Base-by-base conservation (phyloP, 805 yeast genomes). In the Ogataea trehalophila region DNA sequence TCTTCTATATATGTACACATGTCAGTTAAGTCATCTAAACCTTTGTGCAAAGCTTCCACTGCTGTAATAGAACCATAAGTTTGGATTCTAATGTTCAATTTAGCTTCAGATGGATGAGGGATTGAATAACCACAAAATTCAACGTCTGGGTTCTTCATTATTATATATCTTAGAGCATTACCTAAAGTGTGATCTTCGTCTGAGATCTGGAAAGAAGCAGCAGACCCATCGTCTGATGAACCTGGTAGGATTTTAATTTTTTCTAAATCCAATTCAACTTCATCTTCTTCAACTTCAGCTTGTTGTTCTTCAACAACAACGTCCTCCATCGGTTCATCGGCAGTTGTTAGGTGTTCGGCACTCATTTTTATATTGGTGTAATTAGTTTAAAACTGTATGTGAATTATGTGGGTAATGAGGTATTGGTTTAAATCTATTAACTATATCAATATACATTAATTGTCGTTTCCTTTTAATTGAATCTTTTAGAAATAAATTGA, bases 51-150 rank as follows among this genome's bases (percentile, higher is more conserved):
- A 1, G 97, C 98, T 65, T 92, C 96, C 37, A 87, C 81, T 4
- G 98, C 98, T 4, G 97, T 84, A 54, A 80, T 77, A 50, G 70
- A 70, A 43, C 85, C 97, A 62, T 90, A 91, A 1, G 99, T 94
- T 71, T 94, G 99, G 53, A 94, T 89, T 70, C 99, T 81, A 48
- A 94, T 66, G 70, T 94, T 89, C 69, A 94, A 73, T 57, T 86
- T 85, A 51, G 88, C 76, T 69, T 94, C 99, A 34, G 96, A 87
- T 17, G 99, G 99, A 69, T 94, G 99, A 11, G 99, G 99, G 56
- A 94, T 94, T 39, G 97, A 89, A 71, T 94, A 94, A 47, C 99
- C 99, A 64, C 98, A 92, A 67, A 94, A 94, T 64, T 94, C 99
- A 23, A 94, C 99, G 55, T 90, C 95, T 36, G 97, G 97, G 62